A percentile compares a stretch with the other conserved stretches of the same genome.
Evolutionary conservation across 2,329 filamentous ascomycete genomes (phyloP).

Genomic region (Penicillium corylophilum): DNA sequence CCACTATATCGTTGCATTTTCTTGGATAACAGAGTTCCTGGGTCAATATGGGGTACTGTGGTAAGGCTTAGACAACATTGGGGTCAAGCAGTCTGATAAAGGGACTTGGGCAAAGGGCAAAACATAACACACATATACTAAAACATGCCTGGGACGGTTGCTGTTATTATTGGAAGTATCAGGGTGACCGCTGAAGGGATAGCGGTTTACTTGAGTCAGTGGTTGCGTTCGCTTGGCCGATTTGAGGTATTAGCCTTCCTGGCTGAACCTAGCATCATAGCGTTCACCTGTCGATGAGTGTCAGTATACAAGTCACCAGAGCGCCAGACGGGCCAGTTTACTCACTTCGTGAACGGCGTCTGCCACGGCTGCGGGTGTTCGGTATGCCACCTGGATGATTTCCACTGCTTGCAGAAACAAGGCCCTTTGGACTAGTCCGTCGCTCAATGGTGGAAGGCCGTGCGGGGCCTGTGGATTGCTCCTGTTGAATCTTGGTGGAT

Average conservation of each 20-base stretch:
- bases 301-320: neutral
- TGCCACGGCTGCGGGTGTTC: conserved; percentile 14
- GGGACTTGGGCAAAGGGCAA: neutral
- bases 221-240: neutral
- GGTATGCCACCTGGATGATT: conserved; percentile 7
- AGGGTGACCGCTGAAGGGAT: neutral
- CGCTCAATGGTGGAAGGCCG: conserved; percentile 14
- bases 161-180: neutral
- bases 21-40: neutral
- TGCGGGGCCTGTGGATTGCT: conserved; percentile 1
- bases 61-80: neutral
- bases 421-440: conserved; percentile 28
- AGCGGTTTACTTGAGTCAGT: neutral
- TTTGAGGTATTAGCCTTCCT: conserved; percentile 9
- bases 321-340: neutral
- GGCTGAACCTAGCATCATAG: conserved; percentile 33
- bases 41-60: neutral
- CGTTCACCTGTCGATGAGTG: conserved; percentile 27
- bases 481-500: conserved; percentile 9
- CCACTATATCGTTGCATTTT: neutral
- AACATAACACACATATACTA: neutral
- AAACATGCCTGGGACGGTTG: neutral
- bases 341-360: conserved; percentile 32
- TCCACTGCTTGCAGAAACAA: conserved; percentile 31
- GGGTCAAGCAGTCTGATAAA: neutral